Base-by-base conservation (phyloP, 768 basidiomycete species). In the Tricholoma bakamatsutake region DNA sequence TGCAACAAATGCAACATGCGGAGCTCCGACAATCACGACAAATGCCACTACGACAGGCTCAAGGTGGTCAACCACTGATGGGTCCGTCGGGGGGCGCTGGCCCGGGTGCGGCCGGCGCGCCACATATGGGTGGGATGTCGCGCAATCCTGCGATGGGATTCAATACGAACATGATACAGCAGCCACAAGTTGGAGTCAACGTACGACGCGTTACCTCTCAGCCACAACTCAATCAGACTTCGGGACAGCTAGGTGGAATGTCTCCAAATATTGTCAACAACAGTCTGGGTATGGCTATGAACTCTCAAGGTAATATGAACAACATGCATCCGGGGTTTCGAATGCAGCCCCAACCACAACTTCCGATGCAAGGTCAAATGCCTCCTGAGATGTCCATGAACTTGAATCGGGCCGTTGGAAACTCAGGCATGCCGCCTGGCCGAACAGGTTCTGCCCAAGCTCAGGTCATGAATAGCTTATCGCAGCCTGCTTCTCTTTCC, bases 131-230 rank as follows among this genome's bases (percentile, higher is more conserved):
- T 27, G 61, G 59, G 2, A 59, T 67, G 24, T 56, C 67, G 50
- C 70, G 74, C 62, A 67, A 76, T 51, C 76, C 73, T 62, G 56
- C 65, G 59, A 74, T 79, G 69, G 64, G 61, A 49, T 80, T 80
- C 63, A 69, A 72, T 53, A 67, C 69, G 45, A 67, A 62, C 59
- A 74, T 81, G 69, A 72, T 67, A 62, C 73, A 70, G 59, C 71
- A 69, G 37, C 69, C 65, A 55, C 66, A 66, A 4, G 69, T 68
- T 58, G 69, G 72, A 40, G 65, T 65, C 45, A 62, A 59, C 17
- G 66, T 79, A 46, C 80, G 85, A 56, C 80, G 85, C 63, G 78
- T 77, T n/a, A 69, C 74, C 56, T 81, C 84, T 18, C 85, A 87
- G 68, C 77, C 82, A 4, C 76, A 79, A 58, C 67, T 67, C 62